Percentiles rank a stretch among this genome's conserved stretches.
These are phyloP conservation scores for Catunica adiposa DNA, from an alignment of 2,329 filamentous ascomycete species.

Conservation along the genomic window DNA sequence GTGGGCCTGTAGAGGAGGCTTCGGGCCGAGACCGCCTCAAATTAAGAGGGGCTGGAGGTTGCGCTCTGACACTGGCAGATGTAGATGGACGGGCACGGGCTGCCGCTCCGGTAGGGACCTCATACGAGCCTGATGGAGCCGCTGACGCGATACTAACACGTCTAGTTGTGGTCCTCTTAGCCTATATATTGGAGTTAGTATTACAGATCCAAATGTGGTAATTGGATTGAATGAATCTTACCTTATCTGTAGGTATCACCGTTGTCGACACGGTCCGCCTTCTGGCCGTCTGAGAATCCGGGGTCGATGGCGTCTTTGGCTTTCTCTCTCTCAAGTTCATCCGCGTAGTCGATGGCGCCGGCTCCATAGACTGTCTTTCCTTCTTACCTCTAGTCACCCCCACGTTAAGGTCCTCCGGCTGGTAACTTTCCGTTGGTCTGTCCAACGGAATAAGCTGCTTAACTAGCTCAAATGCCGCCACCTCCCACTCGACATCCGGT, in stretches of 20 bases:
- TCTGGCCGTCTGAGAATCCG: constrained; percentile 28
- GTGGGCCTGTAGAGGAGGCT: not conserved
- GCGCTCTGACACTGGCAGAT: constrained; percentile 1
- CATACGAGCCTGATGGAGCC: constrained; percentile 16
- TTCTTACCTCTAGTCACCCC: constrained; percentile 46
- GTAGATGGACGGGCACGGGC: constrained; percentile 2
- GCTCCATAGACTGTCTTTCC: constrained; percentile 40
- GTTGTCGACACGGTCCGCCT: constrained; percentile 39
- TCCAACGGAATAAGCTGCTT: constrained; percentile 64
- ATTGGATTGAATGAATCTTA: constrained; percentile 15
- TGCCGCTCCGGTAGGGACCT: not conserved
- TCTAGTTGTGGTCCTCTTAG: constrained; percentile 16
- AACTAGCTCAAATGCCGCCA: constrained; percentile 67
- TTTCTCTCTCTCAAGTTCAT: constrained; percentile 63
- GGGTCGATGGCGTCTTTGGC: constrained; percentile 32
- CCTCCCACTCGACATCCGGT: constrained; percentile 71
- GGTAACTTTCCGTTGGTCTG: constrained; percentile 60
- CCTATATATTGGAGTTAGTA: constrained; percentile 1
- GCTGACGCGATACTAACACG: constrained; percentile 35
- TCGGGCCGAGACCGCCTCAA: constrained; percentile 13
- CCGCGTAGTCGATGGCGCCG: constrained; percentile 26
- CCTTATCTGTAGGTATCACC: constrained; percentile 24
- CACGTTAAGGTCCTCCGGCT: constrained; percentile 59
- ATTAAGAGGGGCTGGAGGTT: constrained; percentile 1
- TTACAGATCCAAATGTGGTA: not conserved